Evolutionary conservation across 225 moss, liverwort and hornwort species (phyloP).

Genomic region (Neckera pumila): DNA sequence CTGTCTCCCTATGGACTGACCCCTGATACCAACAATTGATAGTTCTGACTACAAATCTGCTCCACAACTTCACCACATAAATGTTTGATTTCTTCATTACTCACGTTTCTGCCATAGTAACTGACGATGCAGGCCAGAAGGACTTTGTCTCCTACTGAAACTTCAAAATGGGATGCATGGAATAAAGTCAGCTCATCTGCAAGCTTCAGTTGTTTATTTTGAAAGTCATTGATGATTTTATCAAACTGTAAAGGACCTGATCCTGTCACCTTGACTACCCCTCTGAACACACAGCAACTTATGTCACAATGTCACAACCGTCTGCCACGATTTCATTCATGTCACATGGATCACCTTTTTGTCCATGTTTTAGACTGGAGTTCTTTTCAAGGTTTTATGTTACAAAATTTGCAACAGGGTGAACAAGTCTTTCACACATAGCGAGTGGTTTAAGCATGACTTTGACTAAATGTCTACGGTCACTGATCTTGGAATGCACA

Average conservation of each 20-base stretch:
- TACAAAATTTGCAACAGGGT: background rate
- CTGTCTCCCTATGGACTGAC: background rate
- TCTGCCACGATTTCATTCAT: background rate
- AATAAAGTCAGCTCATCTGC: constrained; percentile 59
- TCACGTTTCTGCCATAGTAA: constrained; percentile 51
- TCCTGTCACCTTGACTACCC: background rate
- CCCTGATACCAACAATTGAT: background rate
- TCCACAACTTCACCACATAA: background rate
- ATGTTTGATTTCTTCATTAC: background rate
- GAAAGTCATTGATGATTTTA: constrained; percentile 41
- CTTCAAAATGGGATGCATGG: background rate
- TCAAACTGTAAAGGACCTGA: background rate
- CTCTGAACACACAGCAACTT: constrained; percentile 5
- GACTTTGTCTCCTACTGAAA: constrained; percentile 31
- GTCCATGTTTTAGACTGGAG: background rate
- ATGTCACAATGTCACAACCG: background rate
- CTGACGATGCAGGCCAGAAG: constrained; percentile 32
- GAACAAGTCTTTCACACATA: background rate
- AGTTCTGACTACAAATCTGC: background rate
- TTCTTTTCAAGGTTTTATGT: background rate
- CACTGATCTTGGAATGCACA: background rate
- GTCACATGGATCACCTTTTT: background rate
- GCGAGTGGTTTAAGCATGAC: background rate
- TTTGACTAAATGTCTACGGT: background rate
- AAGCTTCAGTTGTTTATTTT: constrained; percentile 46